These are phyloP conservation scores for Discostella pseudostelligera DNA, from an alignment of 108 stramenopile genomes.

Conservation along the genomic window DNA sequence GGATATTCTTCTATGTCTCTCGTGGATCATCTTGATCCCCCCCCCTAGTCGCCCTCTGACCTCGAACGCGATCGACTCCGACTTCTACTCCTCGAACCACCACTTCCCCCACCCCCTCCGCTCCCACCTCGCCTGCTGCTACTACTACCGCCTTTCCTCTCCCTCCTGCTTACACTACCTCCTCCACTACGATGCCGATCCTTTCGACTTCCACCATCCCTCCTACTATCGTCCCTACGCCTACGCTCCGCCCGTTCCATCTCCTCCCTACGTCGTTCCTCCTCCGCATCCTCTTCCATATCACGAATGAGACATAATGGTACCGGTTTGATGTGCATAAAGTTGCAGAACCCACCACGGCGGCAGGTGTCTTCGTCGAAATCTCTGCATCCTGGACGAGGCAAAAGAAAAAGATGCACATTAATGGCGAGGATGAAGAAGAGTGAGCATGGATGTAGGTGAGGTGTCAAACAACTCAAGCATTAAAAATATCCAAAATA, in stretches of 20 bases:
- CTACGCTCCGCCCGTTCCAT: constrained; percentile 33
- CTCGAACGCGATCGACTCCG: constrained; percentile 21
- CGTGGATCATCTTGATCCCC: neutral
- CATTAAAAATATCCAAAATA: too few species aligned
- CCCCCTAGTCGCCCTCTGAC: neutral
- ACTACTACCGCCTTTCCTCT: constrained; percentile 23
- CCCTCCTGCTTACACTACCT: constrained; percentile 28
- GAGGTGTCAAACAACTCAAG: neutral
- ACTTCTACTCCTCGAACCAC: constrained; percentile 16
- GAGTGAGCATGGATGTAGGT: too few species aligned
- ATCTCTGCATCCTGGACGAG: constrained; percentile 83
- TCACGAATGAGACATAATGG: constrained; percentile 70
- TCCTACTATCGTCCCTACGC: constrained; percentile 17
- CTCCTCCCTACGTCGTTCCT: constrained; percentile 48
- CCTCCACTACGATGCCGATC: constrained; percentile 9
- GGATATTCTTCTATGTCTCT: neutral
- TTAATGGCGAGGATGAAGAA: too few species aligned
- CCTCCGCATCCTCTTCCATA: constrained; percentile 75
- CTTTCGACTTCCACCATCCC: neutral
- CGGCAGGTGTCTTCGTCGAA: constrained; percentile 84
- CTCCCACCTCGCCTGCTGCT: constrained; percentile 9
- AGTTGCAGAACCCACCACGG: constrained; percentile 96
- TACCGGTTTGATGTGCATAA: constrained; percentile 93
- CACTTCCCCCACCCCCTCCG: constrained; percentile 7
- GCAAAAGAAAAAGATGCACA: neutral